phyloP scores from a whole-genome alignment of 2,329 filamentous ascomycete genomes.

The Paracoccidioides brasiliensis region DNA sequence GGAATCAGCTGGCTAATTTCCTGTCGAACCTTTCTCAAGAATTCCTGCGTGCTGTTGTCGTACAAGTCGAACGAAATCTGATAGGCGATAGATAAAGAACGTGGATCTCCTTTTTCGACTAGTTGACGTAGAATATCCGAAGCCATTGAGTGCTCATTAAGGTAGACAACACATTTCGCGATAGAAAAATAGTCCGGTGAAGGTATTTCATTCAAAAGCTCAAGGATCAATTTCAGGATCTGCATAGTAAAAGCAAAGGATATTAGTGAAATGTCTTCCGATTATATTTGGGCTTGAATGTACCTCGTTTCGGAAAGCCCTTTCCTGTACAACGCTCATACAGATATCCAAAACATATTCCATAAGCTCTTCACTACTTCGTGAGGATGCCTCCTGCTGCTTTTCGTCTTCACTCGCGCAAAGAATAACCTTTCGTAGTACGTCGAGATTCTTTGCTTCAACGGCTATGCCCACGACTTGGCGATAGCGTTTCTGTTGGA shows the following conservation, averaged over 20 bases:
- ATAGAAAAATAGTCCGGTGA: constrained; percentile 96
- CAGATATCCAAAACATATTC: constrained; percentile 92
- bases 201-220: constrained; percentile 83
- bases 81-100: constrained; percentile 75
- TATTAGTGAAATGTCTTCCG: constrained; percentile 1
- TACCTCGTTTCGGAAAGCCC: constrained; percentile 62
- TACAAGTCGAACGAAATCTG: constrained; percentile 97
- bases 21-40: constrained; percentile 76
- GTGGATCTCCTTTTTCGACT: constrained; percentile 63
- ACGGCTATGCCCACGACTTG: constrained; percentile 96
- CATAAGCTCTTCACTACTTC: constrained; percentile 78
- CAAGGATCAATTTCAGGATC: constrained; percentile 84
- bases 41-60: constrained; percentile 97
- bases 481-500: constrained; percentile 73
- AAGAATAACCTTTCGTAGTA: constrained; percentile 75
- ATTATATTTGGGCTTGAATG: constrained; percentile 6
- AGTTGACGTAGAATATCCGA: constrained; percentile 73
- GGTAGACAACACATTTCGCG: constrained; percentile 91
- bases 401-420: constrained; percentile 80
- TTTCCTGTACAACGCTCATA: constrained; percentile 95
- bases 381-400: constrained; percentile 41
- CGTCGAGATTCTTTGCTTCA: constrained; percentile 81
- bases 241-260: constrained; percentile 22
- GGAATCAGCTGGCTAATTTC: constrained; percentile 50
- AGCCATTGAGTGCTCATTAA: constrained; percentile 83